phyloP scores from a whole-genome alignment of 345 rosid species.

The Schrenkiella parvula region DNA sequence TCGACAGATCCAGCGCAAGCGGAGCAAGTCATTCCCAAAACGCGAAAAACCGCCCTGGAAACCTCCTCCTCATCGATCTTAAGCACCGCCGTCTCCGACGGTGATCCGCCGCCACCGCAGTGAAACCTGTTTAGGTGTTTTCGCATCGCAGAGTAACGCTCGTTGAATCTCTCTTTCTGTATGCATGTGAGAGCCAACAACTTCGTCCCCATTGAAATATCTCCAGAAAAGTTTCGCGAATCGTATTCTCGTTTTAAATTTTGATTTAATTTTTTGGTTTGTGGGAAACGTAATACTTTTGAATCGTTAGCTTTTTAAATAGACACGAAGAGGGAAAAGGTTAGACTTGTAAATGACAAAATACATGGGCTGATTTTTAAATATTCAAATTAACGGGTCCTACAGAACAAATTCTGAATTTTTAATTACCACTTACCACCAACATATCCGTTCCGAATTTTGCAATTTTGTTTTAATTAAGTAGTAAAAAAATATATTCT shows the following conservation, averaged over 20 bases:
- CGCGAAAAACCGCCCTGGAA: constrained; percentile 56
- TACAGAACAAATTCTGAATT: neutral
- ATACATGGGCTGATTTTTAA: neutral
- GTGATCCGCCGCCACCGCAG: constrained; percentile 19
- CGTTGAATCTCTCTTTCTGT: constrained; percentile 45
- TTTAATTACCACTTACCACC: neutral
- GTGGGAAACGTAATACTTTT: constrained; percentile 13
- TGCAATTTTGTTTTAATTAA: neutral
- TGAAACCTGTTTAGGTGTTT: constrained; percentile 56
- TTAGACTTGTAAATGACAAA: neutral
- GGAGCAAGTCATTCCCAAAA: constrained; percentile 81
- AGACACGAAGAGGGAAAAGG: constrained; percentile 13
- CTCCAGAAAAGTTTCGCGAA: neutral
- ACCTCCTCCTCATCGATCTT: constrained; percentile 25
- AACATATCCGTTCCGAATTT: neutral
- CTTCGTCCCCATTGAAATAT: constrained; percentile 59
- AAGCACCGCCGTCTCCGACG: constrained; percentile 32
- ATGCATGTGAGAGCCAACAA: constrained; percentile 61
- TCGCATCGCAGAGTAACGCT: constrained; percentile 60
- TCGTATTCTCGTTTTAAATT: neutral
- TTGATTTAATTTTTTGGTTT: neutral
- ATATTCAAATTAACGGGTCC: constrained; percentile 8
- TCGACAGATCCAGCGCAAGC: constrained; percentile 96
- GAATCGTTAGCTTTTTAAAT: constrained; percentile 26
- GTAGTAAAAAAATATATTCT: neutral